Evolutionary conservation across 176 grass and related monocot genomes (phyloP).

Genomic region (Ensete glaucum): DNA sequence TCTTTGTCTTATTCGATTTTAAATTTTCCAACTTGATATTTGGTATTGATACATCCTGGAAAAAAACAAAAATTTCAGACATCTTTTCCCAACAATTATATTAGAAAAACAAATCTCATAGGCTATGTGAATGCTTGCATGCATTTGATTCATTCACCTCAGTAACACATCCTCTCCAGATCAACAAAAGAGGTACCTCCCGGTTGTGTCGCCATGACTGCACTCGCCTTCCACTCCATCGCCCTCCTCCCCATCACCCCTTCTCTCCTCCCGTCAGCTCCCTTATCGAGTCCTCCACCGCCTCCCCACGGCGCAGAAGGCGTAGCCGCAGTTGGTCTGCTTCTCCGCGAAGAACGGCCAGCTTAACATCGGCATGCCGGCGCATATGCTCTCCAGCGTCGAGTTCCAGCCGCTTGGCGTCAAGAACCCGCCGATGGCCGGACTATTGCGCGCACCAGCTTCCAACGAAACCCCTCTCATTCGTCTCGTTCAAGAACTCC

Average conservation of each 20-base stretch:
- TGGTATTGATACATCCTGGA: too few relatives aligned
- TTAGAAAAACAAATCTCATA: too few relatives aligned
- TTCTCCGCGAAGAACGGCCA: neutral
- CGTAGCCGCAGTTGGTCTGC: neutral
- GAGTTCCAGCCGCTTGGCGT: slow-evolving; percentile 18
- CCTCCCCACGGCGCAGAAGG: neutral
- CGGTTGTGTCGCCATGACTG: neutral
- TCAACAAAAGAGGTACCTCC: slow-evolving; percentile 15
- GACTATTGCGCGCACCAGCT: slow-evolving; percentile 5
- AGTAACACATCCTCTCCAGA: slow-evolving; percentile 2
- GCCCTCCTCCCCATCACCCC: neutral
- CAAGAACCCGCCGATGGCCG: slow-evolving; percentile 5
- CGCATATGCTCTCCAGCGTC: slow-evolving; percentile 10
- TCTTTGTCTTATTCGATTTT: too few relatives aligned
- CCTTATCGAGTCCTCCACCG: slow-evolving; percentile 9
- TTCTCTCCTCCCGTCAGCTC: slow-evolving; percentile 10
- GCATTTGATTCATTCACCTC: neutral
- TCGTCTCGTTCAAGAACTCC: neutral
- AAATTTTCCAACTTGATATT: too few relatives aligned
- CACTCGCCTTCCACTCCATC: slow-evolving; percentile 20
- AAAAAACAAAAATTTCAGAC: too few relatives aligned
- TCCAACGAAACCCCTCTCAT: neutral
- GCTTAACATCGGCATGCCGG: neutral
- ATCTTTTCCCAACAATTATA: too few relatives aligned
- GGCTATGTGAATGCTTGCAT: too few relatives aligned